Conservation (phyloP, 768 basidiomycete genomes). For the Udeniomyces megalosporus region DNA sequence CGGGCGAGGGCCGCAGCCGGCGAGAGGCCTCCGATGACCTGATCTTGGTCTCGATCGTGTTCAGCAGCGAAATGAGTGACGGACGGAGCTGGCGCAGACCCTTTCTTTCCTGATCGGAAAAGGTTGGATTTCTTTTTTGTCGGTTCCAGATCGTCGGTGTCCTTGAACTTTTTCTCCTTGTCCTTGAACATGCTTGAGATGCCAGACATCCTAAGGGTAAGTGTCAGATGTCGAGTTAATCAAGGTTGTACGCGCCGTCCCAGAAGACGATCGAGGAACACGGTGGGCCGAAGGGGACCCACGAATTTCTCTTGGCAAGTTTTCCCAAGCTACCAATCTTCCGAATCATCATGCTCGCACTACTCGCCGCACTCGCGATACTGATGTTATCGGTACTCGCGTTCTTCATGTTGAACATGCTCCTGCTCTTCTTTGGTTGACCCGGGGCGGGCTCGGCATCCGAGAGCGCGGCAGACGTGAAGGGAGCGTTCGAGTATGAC, state of each 20-base stretch:
- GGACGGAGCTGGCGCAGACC: slow-evolving; percentile 47
- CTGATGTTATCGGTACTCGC: slow-evolving; percentile 89
- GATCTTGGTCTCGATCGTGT: slow-evolving; percentile 42
- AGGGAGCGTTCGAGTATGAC: neutral
- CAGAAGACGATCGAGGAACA: too few species aligned
- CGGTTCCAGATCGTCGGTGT: slow-evolving; percentile 19
- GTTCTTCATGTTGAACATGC: slow-evolving; percentile 77
- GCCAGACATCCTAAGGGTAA: slow-evolving; percentile 47
- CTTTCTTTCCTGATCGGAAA: slow-evolving; percentile 36
- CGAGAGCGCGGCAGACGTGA: neutral
- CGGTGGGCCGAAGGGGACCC: slow-evolving; percentile 5
- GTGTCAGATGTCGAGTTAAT: neutral
- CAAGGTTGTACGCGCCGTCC: too few species aligned
- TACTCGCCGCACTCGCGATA: slow-evolving; percentile 80
- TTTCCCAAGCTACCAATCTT: slow-evolving; percentile 82
- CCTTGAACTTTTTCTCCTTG: slow-evolving; percentile 35
- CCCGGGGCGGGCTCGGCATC: neutral
- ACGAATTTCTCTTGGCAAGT: slow-evolving; percentile 60
- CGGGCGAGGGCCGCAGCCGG: slow-evolving; percentile 79
- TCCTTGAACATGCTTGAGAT: slow-evolving; percentile 92
- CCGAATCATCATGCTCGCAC: slow-evolving; percentile 88
- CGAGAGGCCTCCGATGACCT: slow-evolving; percentile 53
- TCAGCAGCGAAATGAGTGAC: slow-evolving; percentile 74
- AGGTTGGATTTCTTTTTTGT: slow-evolving; percentile 28
- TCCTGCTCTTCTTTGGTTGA: slow-evolving; percentile 21